A percentile compares a stretch with the other conserved stretches of the same genome.
These are phyloP conservation scores for Lagenidium giganteum DNA, from an alignment of 352 stramenopile genomes.

Conservation along the genomic window DNA sequence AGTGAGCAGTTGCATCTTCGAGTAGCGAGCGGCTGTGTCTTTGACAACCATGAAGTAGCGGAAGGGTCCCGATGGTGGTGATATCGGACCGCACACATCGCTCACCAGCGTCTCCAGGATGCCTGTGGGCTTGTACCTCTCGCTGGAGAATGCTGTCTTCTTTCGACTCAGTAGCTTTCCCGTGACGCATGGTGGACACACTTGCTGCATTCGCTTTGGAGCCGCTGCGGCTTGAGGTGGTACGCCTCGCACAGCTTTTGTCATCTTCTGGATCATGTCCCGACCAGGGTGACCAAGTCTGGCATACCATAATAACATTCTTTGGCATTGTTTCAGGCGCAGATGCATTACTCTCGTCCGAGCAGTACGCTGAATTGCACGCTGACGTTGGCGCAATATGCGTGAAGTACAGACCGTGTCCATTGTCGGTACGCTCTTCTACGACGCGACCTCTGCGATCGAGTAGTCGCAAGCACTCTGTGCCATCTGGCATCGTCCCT, in stretches of 20 bases:
- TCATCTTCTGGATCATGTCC: constrained; percentile 7
- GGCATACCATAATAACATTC: constrained; percentile 7
- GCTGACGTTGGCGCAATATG: neutral
- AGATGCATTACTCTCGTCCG: neutral
- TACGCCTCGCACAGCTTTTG: constrained; percentile 1
- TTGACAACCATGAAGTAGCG: constrained; percentile 17
- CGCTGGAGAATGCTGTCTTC: constrained; percentile 4
- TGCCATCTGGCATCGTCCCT: neutral
- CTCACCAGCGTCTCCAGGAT: constrained; percentile 6
- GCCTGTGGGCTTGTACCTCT: constrained; percentile 4
- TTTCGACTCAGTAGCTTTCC: constrained; percentile 5
- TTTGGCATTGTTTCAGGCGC: neutral
- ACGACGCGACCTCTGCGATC: neutral
- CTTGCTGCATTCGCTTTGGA: too few relatives aligned
- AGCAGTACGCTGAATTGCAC: neutral
- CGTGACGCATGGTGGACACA: constrained; percentile 8
- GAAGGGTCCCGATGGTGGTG: constrained; percentile 9
- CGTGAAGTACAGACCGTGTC: constrained; percentile 4
- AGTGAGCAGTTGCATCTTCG: constrained; percentile 6
- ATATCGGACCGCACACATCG: constrained; percentile 15
- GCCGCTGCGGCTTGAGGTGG: too few relatives aligned
- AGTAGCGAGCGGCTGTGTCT: constrained; percentile 5
- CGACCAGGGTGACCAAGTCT: constrained; percentile 6
- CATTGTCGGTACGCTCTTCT: neutral
- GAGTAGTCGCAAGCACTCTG: neutral